Percentiles rank a stretch among this genome's conserved stretches.
These are phyloP conservation scores for Fusarium armeniacum DNA, from an alignment of 2,329 filamentous ascomycete genomes.

Conservation along the genomic window DNA sequence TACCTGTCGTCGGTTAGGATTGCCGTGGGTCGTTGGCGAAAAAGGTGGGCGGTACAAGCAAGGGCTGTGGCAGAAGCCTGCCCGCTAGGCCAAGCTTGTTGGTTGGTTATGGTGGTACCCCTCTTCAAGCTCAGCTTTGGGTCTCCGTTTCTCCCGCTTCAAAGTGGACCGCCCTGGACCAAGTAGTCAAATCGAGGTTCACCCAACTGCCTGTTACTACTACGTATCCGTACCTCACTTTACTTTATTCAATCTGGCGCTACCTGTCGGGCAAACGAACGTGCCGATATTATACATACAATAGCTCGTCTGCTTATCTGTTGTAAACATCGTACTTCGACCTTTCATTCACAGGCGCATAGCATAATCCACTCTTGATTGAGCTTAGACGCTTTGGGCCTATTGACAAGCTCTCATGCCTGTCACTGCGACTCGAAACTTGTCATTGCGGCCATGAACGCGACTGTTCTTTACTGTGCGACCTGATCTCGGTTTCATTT, in stretches of 20 bases:
- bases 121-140: conserved; percentile 14
- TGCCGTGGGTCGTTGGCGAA: conserved; percentile 15
- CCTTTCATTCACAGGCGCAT: not conserved
- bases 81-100: not conserved
- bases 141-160: conserved; percentile 37
- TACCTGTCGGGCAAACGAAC: conserved; percentile 28
- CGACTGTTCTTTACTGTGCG: conserved; percentile 31
- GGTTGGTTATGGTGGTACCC: conserved; percentile 10
- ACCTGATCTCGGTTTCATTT: conserved; percentile 32
- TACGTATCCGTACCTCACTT: conserved; percentile 12
- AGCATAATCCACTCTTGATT: not conserved
- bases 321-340: conserved; percentile 11
- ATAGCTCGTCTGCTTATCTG: conserved; percentile 17
- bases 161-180: conserved; percentile 36
- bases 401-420: conserved; percentile 5
- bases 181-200: conserved; percentile 17
- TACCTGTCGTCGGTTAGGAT: conserved; percentile 6
- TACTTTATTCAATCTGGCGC: conserved; percentile 38
- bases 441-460: conserved; percentile 31
- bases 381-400: conserved; percentile 4
- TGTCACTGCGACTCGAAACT: conserved; percentile 17
- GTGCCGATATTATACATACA: conserved; percentile 29
- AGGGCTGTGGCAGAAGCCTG: conserved; percentile 7
- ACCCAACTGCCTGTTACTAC: not conserved
- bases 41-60: conserved; percentile 27